phyloP scores from a whole-genome alignment of 306 rosid genomes.

The Dryas drummondii region DNA sequence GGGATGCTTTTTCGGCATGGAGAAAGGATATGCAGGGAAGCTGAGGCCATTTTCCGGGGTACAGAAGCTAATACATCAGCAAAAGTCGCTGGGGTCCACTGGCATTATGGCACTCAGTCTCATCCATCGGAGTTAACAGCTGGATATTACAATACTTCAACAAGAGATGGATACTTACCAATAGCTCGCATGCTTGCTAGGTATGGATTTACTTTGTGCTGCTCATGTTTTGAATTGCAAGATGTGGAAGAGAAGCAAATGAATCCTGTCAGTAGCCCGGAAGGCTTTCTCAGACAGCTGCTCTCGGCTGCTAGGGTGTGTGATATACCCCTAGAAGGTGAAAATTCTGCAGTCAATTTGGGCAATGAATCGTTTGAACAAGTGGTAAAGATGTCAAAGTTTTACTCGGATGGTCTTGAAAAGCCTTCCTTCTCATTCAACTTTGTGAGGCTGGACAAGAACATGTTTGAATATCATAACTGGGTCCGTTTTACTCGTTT shows the following conservation, averaged over 20 bases:
- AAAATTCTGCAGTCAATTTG: slow-evolving; percentile 51
- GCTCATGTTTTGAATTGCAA: slow-evolving; percentile 82
- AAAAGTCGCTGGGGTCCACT: slow-evolving; percentile 69
- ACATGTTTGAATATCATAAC: slow-evolving; percentile 63
- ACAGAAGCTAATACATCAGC: slow-evolving; percentile 59
- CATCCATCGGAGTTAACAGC: slow-evolving; percentile 88
- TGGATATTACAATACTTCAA: slow-evolving; percentile 71
- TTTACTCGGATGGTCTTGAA: slow-evolving; percentile 62
- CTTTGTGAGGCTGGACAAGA: slow-evolving; percentile 75
- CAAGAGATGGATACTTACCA: slow-evolving; percentile 75
- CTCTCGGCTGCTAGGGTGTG: slow-evolving; percentile 72
- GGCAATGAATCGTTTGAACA: slow-evolving; percentile 57
- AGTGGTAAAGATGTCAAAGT: slow-evolving; percentile 72
- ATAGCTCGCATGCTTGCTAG: slow-evolving; percentile 69
- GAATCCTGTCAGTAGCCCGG: slow-evolving; percentile 69
- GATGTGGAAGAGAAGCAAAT: slow-evolving; percentile 44
- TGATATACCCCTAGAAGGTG: slow-evolving; percentile 79
- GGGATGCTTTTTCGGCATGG: slow-evolving; percentile 81
- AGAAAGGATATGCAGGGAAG: slow-evolving; percentile 78
- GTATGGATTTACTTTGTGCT: slow-evolving; percentile 69
- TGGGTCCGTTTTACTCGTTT: slow-evolving; percentile 83
- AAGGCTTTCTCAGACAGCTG: slow-evolving; percentile 77
- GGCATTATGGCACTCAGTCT: slow-evolving; percentile 65
- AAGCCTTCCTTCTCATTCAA: slow-evolving; percentile 81
- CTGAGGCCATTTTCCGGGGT: slow-evolving; percentile 74